Base-by-base conservation (phyloP, 495 filamentous ascomycete species). In the Xylaria flabelliformis region DNA sequence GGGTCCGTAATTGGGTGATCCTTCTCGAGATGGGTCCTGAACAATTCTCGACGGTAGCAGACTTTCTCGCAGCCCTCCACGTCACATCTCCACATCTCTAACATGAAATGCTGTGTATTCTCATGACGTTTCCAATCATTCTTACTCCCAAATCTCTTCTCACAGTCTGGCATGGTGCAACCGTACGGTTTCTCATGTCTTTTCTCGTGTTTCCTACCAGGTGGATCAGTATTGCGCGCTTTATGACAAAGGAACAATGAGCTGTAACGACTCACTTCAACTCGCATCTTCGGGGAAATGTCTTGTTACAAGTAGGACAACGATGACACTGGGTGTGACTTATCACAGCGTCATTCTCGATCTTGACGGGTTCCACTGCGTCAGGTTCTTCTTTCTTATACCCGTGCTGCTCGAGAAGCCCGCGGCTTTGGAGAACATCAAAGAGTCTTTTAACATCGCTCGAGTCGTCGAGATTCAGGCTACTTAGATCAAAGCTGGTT, bases 121-220 rank as follows among this genome's bases (percentile, higher is more conserved):
- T 98, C 95, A 78, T 98, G 95, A 9, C 96, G 91, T 80, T 97
- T 98, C 96, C 95, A 98, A 82, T 98, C 95, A 56, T 93, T 93
- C 78, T 97, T 97, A 83, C 92, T 94, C 46, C 96, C 95, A 74
- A 98, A 97, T 3, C 81, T 86, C 73, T 94, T 96, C 61, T 84
- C 82, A 77, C 96, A 98, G 24, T 83, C 83, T 12, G 85, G 78
- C 61, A 90, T 94, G 9, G 95, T 98, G 82, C 95, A 98, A 55
- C 91, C 93, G 75, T 96, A 98, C 0, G 95, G 96, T 67, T 91
- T 90, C 32, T 90, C 87, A 79, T 98, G 96, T 10, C 96, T 91
- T 75, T 94, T 97, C 79, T 89, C 84, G 78, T 98, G 95, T 81
- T 98, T 98, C 69, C 93, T 96, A 46, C 19, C 24, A 21, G 39